These are phyloP conservation scores for Fusarium sp. DNA, from an alignment of 2,329 filamentous ascomycete species.

Conservation along the genomic window DNA sequence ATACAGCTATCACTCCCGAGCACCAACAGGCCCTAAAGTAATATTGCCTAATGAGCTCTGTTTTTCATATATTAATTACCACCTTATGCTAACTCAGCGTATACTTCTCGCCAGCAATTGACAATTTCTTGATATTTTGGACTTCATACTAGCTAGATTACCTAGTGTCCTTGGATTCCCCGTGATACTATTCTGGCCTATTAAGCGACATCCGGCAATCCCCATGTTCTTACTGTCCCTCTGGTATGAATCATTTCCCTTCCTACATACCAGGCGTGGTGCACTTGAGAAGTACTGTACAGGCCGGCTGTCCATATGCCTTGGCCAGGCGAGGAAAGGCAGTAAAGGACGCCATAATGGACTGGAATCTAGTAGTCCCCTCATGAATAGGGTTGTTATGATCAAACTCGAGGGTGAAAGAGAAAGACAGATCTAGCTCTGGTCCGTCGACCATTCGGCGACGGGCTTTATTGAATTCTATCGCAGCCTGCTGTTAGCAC, in stretches of 20 bases:
- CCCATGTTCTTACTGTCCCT: no score
- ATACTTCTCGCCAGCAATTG: no score
- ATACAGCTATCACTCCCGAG: no score
- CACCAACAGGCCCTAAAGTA: no score
- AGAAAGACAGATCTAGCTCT: background rate
- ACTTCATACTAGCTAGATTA: no score
- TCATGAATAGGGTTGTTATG: background rate
- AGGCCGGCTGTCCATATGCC: background rate
- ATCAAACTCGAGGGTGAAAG: background rate
- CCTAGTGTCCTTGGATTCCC: background rate
- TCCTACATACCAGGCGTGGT: background rate
- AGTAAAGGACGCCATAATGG: background rate
- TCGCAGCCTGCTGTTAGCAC: fast-evolving
- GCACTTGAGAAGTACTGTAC: fast-evolving
- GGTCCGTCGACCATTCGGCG: fast-evolving
- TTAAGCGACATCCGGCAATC: background rate
- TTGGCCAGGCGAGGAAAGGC: background rate
- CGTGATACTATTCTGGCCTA: no score
- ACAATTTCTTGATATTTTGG: no score
- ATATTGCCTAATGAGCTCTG: no score
- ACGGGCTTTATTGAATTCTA: background rate
- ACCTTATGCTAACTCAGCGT: no score
- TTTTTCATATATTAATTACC: no score
- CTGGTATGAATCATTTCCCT: background rate
- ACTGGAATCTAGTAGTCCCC: background rate